Evolutionary conservation across 2,329 filamentous ascomycete species (phyloP).

Genomic region (Dothidotthia symphoricarpi): DNA sequence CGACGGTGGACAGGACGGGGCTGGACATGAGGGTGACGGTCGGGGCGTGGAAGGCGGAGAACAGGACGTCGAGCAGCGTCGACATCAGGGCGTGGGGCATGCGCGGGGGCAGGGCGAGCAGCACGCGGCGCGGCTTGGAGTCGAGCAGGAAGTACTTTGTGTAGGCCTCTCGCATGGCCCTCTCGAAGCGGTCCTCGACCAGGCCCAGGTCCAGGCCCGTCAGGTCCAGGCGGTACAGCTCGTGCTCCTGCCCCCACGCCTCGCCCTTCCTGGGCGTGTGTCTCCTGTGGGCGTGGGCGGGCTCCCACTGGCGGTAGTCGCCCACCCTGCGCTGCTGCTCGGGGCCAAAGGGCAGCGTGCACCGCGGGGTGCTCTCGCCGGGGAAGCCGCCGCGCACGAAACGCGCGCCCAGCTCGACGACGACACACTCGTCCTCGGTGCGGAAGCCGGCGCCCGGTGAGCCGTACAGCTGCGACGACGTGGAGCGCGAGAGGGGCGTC

Average conservation of each 20-base stretch:
- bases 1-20: conserved; percentile 70
- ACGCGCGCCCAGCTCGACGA: conserved; percentile 80
- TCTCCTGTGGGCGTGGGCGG: conserved; percentile 53
- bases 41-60: conserved; percentile 76
- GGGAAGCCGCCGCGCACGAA: conserved; percentile 81
- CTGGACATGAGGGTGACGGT: conserved; percentile 77
- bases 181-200: conserved; percentile 82
- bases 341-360: conserved; percentile 69
- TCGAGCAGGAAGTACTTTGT: conserved; percentile 72
- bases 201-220: conserved; percentile 72
- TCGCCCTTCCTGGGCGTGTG: conserved; percentile 49
- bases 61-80: conserved; percentile 72
- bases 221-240: conserved; percentile 79
- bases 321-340: conserved; percentile 74
- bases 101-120: conserved; percentile 73
- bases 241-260: conserved; percentile 62
- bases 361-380: conserved; percentile 72
- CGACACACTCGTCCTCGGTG: conserved; percentile 73
- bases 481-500: conserved; percentile 57
- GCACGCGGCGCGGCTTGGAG: conserved; percentile 70
- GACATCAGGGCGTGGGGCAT: conserved; percentile 77
- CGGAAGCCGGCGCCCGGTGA: conserved; percentile 59
- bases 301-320: conserved; percentile 72
- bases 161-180: conserved; percentile 76
- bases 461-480: conserved; percentile 57